These are phyloP conservation scores for Torulaspora pretoriensis DNA, from an alignment of 1,139 yeast species.

Conservation along the genomic window DNA sequence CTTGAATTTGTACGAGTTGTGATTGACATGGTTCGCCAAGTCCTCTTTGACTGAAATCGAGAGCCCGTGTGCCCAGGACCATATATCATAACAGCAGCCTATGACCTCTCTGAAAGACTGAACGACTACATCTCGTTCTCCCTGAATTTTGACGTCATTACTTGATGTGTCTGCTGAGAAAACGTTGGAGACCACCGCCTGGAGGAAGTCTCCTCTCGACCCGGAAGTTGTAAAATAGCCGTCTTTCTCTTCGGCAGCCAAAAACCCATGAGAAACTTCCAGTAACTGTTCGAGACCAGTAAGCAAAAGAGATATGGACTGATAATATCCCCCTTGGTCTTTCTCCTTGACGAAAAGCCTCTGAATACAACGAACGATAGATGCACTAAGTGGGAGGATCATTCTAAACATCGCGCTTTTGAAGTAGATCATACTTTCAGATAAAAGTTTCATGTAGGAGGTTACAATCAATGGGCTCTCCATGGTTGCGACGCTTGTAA, in stretches of 20 bases:
- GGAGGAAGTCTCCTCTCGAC: slow-evolving; percentile 34
- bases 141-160: slow-evolving; percentile 51
- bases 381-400: slow-evolving; percentile 35
- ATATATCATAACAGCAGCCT: slow-evolving; percentile 52
- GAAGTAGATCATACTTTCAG: slow-evolving; percentile 34
- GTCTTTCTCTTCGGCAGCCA: slow-evolving; percentile 36
- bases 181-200: slow-evolving; percentile 59
- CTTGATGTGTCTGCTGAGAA: slow-evolving; percentile 74
- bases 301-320: slow-evolving; percentile 47
- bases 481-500: slow-evolving; percentile 32
- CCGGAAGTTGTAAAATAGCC: slow-evolving; percentile 21
- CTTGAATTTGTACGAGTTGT: slow-evolving; percentile 62
- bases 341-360: slow-evolving; percentile 25
- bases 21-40: slow-evolving; percentile 30
- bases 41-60: slow-evolving; percentile 53
- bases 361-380: slow-evolving; percentile 31
- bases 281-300: slow-evolving; percentile 66
- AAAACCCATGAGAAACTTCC: slow-evolving; percentile 57
- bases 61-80: slow-evolving; percentile 72
- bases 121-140: slow-evolving; percentile 52
- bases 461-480: slow-evolving; percentile 33
- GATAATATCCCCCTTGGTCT: slow-evolving; percentile 26
- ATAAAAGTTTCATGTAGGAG: slow-evolving; percentile 33
- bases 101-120: slow-evolving; percentile 63
- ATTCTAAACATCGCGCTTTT: slow-evolving; percentile 33